Conservation (phyloP, 495 filamentous ascomycete genomes). For the Aspergillus homomorphus region DNA sequence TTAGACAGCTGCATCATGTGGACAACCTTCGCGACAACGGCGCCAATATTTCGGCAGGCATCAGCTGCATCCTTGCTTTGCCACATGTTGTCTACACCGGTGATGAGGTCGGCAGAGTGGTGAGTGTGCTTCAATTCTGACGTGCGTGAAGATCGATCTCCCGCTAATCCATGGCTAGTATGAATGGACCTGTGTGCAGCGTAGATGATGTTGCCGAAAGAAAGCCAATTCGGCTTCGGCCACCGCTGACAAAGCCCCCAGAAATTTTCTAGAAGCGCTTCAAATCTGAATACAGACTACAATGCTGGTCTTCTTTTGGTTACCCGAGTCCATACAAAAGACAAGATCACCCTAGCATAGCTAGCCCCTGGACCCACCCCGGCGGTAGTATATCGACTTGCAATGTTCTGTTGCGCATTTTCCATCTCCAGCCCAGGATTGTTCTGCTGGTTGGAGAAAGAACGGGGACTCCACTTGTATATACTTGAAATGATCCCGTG, state of each 20-base stretch:
- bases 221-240: neutral
- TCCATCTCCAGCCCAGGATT: neutral
- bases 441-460: neutral
- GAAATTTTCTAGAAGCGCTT: neutral
- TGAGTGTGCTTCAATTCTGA: slow-evolving; percentile 34
- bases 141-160: too few relatives aligned
- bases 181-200: slow-evolving; percentile 84
- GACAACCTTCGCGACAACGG: slow-evolving; percentile 71
- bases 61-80: slow-evolving; percentile 84
- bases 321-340: neutral
- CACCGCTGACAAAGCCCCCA: neutral
- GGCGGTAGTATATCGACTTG: neutral
- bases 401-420: neutral
- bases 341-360: neutral
- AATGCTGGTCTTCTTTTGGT: neutral
- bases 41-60: slow-evolving; percentile 71
- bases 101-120: slow-evolving; percentile 83
- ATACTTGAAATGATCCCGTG: neutral
- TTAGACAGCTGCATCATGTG: slow-evolving; percentile 80
- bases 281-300: neutral
- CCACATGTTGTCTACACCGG: slow-evolving; percentile 85
- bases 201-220: slow-evolving; percentile 31
- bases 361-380: neutral
- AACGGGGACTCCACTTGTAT: neutral
- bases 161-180: slow-evolving; percentile 52